A percentile compares a stretch with the other conserved stretches of the same genome.
Evolutionary conservation across 805 yeast genomes (phyloP).

Genomic region (Kluyveromyces nonfermentans): DNA sequence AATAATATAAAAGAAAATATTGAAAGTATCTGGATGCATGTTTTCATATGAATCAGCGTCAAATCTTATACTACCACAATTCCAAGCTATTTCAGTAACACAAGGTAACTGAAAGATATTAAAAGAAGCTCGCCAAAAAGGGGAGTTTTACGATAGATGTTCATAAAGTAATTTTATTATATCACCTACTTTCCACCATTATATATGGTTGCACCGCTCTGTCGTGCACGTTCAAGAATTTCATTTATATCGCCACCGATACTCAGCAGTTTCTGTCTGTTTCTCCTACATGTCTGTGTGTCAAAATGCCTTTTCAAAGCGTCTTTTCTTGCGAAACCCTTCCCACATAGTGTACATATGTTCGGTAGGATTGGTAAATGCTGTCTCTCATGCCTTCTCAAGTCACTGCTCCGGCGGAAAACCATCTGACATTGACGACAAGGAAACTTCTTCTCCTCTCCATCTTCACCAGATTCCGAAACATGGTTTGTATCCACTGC

Average conservation of each 20-base stretch:
- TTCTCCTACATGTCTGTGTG: constrained; percentile 66
- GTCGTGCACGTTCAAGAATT: constrained; percentile 23
- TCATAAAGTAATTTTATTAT: too few relatives aligned
- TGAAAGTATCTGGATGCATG: not conserved
- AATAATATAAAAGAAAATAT: not conserved
- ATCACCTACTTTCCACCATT: not conserved
- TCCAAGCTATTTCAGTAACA: not conserved
- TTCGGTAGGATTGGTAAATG: constrained; percentile 65
- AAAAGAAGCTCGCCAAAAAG: too few relatives aligned
- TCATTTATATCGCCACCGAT: constrained; percentile 32
- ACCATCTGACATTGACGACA: constrained; percentile 54
- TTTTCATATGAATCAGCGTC: not conserved
- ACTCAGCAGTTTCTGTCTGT: constrained; percentile 44
- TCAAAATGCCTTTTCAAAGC: constrained; percentile 70
- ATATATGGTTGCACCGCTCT: constrained; percentile 20
- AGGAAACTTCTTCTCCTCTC: constrained; percentile 35
- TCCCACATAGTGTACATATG: constrained; percentile 66
- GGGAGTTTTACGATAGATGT: too few relatives aligned
- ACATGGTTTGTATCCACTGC: not conserved
- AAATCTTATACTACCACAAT: not conserved
- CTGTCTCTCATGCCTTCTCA: constrained; percentile 67
- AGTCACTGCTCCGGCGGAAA: constrained; percentile 59
- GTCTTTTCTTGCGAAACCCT: constrained; percentile 77
- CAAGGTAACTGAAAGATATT: not conserved
- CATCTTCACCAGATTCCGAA: not conserved